Evolutionary conservation across 176 grass and related monocot genomes (phyloP), one percentile per base, ranked within the genome.

Genomic region (Phyllostachys edulis): DNA sequence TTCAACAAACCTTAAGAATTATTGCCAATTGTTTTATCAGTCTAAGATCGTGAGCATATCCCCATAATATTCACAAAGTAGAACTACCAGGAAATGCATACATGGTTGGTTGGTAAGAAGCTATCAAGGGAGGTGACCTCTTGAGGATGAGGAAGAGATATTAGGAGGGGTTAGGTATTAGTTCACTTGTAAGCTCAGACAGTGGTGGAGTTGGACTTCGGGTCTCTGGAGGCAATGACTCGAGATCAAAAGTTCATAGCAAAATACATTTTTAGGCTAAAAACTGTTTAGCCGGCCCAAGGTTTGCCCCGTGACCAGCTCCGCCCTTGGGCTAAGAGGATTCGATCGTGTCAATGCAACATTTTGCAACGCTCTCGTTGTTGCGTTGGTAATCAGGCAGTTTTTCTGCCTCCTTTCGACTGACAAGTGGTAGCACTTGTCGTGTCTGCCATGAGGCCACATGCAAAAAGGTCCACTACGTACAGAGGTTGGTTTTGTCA

Each of bases 391-490:
- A 77, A 51, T 55, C 71, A 29, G 0, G 18, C 41, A 37, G 83
- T 21, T n/a, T 49, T 5, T 27, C 34, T 34, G 14, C 39, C 10
- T 44, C 81, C 50, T 85, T 84, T 80, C 85, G 69, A 80, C 76
- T 38, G n/a, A 24, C 32, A 72, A 29, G 60, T 27, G 6, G 60
- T 5, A 12, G 57, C 15, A 6, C 24, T 39, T 76, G 5, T 61
- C 63, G 26, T 73, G 75, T 74, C 39, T 56, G 59, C 67, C 75
- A 56, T 45, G 49, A 67, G 77, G 69, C 63, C 76, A 50, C 69
- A 75, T 83, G 71, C 64, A 23, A 49, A 85, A 88, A 71, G n/a
- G n/a, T n/a, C 32, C 78, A 69, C 55, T 23, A 75, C 12, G 15
- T 60, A 7, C 11, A 47, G 26, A 68, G 50, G 21, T 66, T 68